phyloP scores from a whole-genome alignment of 441 rosid species.

The Isatis lusitanica region DNA sequence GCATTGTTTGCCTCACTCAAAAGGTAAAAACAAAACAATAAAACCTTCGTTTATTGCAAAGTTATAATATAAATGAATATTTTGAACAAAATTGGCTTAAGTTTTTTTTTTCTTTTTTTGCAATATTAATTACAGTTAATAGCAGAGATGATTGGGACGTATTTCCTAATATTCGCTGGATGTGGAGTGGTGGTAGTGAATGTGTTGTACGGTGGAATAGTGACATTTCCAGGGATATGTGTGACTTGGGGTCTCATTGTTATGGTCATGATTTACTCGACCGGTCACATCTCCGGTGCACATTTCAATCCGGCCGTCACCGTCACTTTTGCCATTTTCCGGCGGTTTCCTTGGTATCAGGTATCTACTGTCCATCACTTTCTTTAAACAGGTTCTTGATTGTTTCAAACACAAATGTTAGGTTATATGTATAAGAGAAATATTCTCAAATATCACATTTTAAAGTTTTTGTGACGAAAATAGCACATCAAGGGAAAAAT shows the following conservation, averaged over 20 bases:
- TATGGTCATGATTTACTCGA: slow-evolving; percentile 71
- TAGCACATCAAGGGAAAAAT: too few relatives aligned
- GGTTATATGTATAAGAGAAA: not conserved
- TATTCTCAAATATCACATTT: too few relatives aligned
- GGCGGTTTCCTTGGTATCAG: slow-evolving; percentile 48
- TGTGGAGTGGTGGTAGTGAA: slow-evolving; percentile 78
- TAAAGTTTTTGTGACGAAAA: too few relatives aligned
- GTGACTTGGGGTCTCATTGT: slow-evolving; percentile 81
- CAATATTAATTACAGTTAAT: slow-evolving; percentile 41
- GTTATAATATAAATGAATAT: not conserved
- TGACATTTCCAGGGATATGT: slow-evolving; percentile 76
- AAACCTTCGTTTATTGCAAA: not conserved
- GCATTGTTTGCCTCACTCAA: slow-evolving; percentile 46
- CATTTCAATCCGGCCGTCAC: slow-evolving; percentile 90
- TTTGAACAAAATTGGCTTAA: not conserved
- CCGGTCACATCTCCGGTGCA: slow-evolving; percentile 84
- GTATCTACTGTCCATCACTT: slow-evolving; percentile 11
- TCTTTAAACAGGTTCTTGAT: not conserved
- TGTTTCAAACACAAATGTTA: not conserved
- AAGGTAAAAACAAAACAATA: slow-evolving; percentile 39
- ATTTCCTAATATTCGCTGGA: slow-evolving; percentile 66
- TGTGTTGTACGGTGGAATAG: slow-evolving; percentile 59
- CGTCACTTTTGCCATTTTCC: slow-evolving; percentile 48
- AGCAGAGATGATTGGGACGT: slow-evolving; percentile 75
- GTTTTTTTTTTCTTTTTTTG: not conserved